These are phyloP conservation scores for Knufia petricola DNA, from an alignment of 2,329 filamentous ascomycete species.

Conservation along the genomic window DNA sequence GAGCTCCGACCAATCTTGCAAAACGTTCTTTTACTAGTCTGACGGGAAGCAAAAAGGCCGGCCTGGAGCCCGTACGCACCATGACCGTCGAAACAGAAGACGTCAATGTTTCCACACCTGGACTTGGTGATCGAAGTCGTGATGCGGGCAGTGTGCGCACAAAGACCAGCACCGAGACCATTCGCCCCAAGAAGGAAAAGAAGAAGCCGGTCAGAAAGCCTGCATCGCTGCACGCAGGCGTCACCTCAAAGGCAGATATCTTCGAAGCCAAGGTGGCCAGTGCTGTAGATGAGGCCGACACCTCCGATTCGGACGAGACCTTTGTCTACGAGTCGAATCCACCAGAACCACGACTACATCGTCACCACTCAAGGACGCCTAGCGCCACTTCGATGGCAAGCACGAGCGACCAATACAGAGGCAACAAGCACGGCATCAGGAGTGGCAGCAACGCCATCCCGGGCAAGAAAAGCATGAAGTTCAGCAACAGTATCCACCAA, in stretches of 20 bases:
- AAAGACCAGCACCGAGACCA: constrained; percentile 90
- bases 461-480: constrained; percentile 92
- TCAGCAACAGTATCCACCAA: constrained; percentile 68
- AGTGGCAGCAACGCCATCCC: constrained; percentile 55
- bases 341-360: constrained; percentile 54
- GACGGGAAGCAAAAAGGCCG: constrained; percentile 53
- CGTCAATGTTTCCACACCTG: constrained; percentile 79
- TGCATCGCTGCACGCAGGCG: constrained; percentile 42
- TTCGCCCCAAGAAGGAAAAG: constrained; percentile 87
- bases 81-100: constrained; percentile 99
- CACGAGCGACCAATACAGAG: constrained; percentile 37
- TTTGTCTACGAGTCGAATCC: constrained; percentile 99
- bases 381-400: constrained; percentile 70
- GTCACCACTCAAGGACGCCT: constrained; percentile 88
- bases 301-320: constrained; percentile 94
- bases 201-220: constrained; percentile 70
- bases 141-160: constrained; percentile 66
- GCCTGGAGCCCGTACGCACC: constrained; percentile 68
- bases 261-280: constrained; percentile 96
- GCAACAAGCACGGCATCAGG: constrained; percentile 56
- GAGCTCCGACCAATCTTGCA: constrained; percentile 46
- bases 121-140: constrained; percentile 53
- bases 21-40: constrained; percentile 62
- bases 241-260: constrained; percentile 91
- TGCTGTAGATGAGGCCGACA: constrained; percentile 90